Evolutionary conservation across 2,329 filamentous ascomycete genomes (phyloP), one percentile per base, ranked within the genome.

Genomic region (Lachnellula suecica): DNA sequence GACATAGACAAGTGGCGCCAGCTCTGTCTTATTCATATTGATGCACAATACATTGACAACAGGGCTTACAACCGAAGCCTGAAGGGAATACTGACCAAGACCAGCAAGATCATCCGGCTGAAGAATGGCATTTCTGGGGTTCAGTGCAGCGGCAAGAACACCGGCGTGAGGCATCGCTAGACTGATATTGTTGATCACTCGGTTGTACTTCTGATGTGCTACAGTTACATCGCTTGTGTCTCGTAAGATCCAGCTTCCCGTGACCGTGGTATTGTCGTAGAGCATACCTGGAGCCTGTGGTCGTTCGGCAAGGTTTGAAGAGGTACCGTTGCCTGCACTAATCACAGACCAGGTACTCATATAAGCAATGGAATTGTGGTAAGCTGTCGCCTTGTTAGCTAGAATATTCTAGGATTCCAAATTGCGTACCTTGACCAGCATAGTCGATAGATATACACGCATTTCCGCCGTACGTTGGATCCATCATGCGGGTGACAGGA

Each of bases 91-190:
- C 44, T 85, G 80, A 10, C 88, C 89, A 8, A 89, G 76, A 0
- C 87, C 87, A 1, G 72, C 77, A 10, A 84, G 72, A 19, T 84
- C 81, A 6, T 77, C 74, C 0, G 89, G 89, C 60, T 93, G 89
- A 8, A 89, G 69, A 25, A 94, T 89, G 0, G 71, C 67, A 61
- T 93, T 93, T 8, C 70, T 66, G 0, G 75, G 69, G 58, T 86
- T 74, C 8, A 74, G 79, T 0, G 86, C 84, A 1, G 89, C 88
- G 11, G 74, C 69, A 29, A 87, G 83, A 0, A 94, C 77, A 0
- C 85, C 73, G 40, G 73, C 83, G 61, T 94, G 89, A 0, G 89
- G 89, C 79, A 92, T 86, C 0, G 88, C 87, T 59, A 92, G 75
- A 0, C 86, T 88, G 23, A 91, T 82, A 57, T 92, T 91, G 65